A percentile compares a stretch with the other conserved stretches of the same genome.
Evolutionary conservation across 2,329 filamentous ascomycete species (phyloP).

Genomic region (Aspergillus sp.): DNA sequence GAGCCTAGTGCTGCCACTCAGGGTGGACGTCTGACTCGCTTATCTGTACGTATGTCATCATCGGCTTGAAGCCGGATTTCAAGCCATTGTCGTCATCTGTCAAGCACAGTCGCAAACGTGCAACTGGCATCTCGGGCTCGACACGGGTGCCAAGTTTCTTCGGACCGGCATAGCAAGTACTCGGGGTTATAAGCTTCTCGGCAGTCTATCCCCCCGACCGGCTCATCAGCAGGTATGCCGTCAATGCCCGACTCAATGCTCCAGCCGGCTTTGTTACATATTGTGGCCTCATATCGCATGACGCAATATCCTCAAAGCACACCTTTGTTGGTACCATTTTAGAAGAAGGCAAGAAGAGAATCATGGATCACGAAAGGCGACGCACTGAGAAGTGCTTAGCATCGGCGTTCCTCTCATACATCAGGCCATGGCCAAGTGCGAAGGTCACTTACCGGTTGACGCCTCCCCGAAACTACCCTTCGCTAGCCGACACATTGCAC

Average conservation of each 20-base stretch:
- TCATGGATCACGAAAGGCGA: no score
- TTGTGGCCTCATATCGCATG: neutral
- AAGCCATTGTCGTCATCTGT: neutral
- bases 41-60: neutral
- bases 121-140: neutral
- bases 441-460: no score
- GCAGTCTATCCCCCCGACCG: neutral
- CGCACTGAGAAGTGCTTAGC: no score
- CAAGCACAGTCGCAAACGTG: neutral
- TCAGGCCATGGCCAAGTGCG: no score
- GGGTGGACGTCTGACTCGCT: neutral
- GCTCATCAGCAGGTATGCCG: neutral
- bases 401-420: no score
- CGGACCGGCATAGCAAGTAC: neutral
- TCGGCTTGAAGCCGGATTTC: neutral
- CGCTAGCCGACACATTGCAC: no score
- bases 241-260: neutral
- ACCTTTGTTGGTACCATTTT: no score
- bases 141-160: neutral
- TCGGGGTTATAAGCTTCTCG: neutral
- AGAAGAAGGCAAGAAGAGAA: no score
- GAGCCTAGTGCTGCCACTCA: neutral
- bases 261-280: neutral
- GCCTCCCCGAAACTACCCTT: no score
- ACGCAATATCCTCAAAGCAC: neutral